A percentile compares a stretch with the other conserved stretches of the same genome.
These are phyloP conservation scores for Nakazawaea siamensis DNA, from an alignment of 805 yeast species.

Conservation along the genomic window DNA sequence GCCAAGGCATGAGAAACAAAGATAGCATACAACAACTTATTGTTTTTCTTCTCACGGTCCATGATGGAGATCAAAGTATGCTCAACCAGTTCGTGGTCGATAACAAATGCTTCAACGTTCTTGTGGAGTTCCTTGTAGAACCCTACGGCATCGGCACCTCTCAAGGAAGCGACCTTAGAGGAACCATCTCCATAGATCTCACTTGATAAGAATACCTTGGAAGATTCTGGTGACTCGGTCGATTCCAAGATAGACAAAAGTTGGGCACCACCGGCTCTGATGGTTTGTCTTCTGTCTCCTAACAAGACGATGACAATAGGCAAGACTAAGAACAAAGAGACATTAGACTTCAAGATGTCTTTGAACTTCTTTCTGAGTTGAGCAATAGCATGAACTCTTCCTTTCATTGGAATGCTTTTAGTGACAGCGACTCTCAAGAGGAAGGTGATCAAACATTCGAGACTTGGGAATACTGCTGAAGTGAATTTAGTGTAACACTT, in stretches of 20 bases:
- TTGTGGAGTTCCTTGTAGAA: constrained; percentile 33
- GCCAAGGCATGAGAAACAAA: constrained; percentile 60
- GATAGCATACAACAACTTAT: constrained; percentile 51
- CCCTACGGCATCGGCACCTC: constrained; percentile 54
- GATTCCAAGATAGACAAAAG: constrained; percentile 28
- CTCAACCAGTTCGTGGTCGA: constrained; percentile 43
- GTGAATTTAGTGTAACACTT: constrained; percentile 18
- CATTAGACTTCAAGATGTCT: constrained; percentile 21
- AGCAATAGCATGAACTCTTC: constrained; percentile 42
- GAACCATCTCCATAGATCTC: constrained; percentile 50
- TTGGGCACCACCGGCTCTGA: constrained; percentile 37
- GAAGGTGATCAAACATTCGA: constrained; percentile 46
- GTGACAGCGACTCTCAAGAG: constrained; percentile 48
- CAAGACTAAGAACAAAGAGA: constrained; percentile 40
- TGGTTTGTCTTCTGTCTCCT: constrained; percentile 36
- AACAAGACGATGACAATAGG: constrained; percentile 54
- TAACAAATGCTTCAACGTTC: constrained; percentile 30
- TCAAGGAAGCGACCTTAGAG: constrained; percentile 42
- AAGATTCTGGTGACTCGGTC: constrained; percentile 23
- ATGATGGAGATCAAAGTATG: constrained; percentile 24
- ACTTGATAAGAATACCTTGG: constrained; percentile 41
- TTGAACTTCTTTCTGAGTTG: constrained; percentile 28
- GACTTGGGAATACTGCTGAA: constrained; percentile 26
- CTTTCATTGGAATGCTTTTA: constrained; percentile 48
- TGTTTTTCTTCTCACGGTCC: constrained; percentile 44